Conservation (phyloP, 441 rosid genomes). For the Francoa sonchifolia region DNA sequence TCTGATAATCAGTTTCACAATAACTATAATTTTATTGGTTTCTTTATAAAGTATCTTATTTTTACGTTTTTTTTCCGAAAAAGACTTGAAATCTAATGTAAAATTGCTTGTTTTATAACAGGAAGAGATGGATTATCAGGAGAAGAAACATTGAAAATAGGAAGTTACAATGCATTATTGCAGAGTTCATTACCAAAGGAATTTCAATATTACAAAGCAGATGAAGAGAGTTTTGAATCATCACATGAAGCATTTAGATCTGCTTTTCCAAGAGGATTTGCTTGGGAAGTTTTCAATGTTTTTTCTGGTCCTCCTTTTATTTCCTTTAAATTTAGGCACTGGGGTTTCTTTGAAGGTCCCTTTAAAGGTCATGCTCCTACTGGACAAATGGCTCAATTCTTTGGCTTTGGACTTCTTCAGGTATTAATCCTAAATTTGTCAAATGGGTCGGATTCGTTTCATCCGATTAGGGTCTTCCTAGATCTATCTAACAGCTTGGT, state of each 20-base stretch:
- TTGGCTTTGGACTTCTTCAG: not conserved
- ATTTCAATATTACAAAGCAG: conserved; percentile 45
- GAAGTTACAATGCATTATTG: conserved; percentile 60
- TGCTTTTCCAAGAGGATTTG: conserved; percentile 74
- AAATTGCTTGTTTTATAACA: no score
- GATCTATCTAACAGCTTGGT: no score
- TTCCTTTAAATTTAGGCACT: conserved; percentile 67
- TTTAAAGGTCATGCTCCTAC: conserved; percentile 60
- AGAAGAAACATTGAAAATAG: conserved; percentile 8
- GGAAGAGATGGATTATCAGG: conserved; percentile 4
- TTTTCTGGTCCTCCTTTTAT: conserved; percentile 52
- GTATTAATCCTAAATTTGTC: no score
- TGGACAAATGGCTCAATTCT: conserved; percentile 41
- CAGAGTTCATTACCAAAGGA: conserved; percentile 49
- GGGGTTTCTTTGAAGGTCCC: conserved; percentile 80
- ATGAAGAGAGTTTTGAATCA: conserved; percentile 60
- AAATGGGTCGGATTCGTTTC: no score
- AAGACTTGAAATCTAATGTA: no score
- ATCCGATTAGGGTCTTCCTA: no score
- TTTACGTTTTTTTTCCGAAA: no score
- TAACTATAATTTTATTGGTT: no score
- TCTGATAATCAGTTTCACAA: no score
- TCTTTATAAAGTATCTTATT: no score
- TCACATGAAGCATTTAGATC: conserved; percentile 48
- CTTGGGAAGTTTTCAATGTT: conserved; percentile 54